Base-by-base conservation (phyloP, 345 rosid genomes). In the Crucihimalaya himalaica region DNA sequence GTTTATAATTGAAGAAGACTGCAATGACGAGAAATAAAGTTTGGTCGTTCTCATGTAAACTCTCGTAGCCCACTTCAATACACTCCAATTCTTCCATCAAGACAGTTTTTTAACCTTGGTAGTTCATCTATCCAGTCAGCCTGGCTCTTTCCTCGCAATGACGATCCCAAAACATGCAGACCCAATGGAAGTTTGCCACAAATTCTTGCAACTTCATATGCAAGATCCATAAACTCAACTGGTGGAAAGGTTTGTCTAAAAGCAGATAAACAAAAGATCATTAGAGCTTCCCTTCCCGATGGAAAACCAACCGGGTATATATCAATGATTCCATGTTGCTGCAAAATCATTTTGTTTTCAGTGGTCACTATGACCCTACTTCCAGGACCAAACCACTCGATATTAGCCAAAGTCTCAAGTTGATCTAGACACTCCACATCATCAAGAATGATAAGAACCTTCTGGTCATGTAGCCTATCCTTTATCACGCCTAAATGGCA, bases 221-320 rank as follows among this genome's bases (percentile, higher is more conserved):
- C 11, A 14, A 63, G 50, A 0, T 45, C 0, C 34, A 14, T 1
- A 63, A 63, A 63, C 16, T 91, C 97, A 77, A 89, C 83, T 20
- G 37, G 29, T 45, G 68, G 50, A 42, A 4, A 10, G 2, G 7
- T 5, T 28, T 63, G 50, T n/a, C 20, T 63, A 27, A 63, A 45
- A 3, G 68, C 51, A 6, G 8, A 20, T 3, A 5, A 6, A 45
- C 51, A 52, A 25, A 52, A 52, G 5, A 52, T 52, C 32, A 2
- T 25, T 52, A 25, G 9, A 2, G 57, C 57, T 6, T 52, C 34
- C 0, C 2, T 3, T 2, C 0, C 0, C 1, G 57, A 25, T 25
- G 57, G 34, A 52, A 25, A 52, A 2, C 34, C 32, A 11, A 52
- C 57, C 2, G 6, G 18, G 18, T 52, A 52, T 52, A 25, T 43